Evolutionary conservation across 2,329 filamentous ascomycete genomes (phyloP).

Genomic region (Pseudocercospora ulei): DNA sequence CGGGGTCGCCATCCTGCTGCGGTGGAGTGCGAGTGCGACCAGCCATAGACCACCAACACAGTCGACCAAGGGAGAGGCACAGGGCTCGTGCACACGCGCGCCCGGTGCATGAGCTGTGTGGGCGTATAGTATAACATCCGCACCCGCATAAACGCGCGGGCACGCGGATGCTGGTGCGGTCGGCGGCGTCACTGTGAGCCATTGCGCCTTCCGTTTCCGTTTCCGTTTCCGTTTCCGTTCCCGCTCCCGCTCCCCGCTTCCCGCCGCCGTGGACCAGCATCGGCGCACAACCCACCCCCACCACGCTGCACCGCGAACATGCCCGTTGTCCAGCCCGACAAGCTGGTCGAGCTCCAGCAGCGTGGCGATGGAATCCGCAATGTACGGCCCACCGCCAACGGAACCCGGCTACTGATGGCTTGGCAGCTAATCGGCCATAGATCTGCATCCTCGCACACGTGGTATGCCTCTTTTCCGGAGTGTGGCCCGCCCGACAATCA

Average conservation of each 20-base stretch:
- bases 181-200: slow-evolving; percentile 1
- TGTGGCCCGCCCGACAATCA: not conserved
- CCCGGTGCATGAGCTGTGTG: not conserved
- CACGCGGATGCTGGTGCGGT: slow-evolving; percentile 1
- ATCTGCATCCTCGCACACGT: slow-evolving; percentile 95
- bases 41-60: no score
- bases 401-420: slow-evolving; percentile 8
- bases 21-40: no score
- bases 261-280: no score
- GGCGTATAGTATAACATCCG: no score
- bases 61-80: no score
- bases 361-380: slow-evolving; percentile 85
- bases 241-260: no score
- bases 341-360: slow-evolving; percentile 80
- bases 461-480: slow-evolving; percentile 41
- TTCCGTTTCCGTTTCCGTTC: no score
- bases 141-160: not conserved
- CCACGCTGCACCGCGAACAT: slow-evolving; percentile 45
- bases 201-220: no score
- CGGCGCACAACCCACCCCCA: no score
- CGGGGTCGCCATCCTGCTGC: slow-evolving; percentile 5
- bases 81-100: slow-evolving; percentile 3
- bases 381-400: slow-evolving; percentile 46
- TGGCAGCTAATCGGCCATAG: slow-evolving; percentile 25
- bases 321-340: slow-evolving; percentile 84